phyloP scores from a whole-genome alignment of 306 rosid genomes.

The Vigna radiata region DNA sequence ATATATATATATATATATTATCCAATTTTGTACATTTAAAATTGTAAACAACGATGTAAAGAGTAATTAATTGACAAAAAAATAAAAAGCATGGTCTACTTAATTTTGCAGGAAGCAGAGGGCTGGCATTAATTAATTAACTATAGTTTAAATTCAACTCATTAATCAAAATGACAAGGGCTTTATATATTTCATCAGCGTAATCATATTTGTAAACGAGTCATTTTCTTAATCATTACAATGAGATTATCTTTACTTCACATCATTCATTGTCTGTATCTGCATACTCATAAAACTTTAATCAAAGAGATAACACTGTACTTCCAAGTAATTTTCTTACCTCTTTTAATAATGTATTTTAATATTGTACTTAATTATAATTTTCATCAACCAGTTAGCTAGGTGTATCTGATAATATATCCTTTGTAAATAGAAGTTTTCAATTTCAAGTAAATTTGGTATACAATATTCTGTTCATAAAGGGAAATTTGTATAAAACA shows the following conservation, averaged over 20 bases:
- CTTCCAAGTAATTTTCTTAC: neutral
- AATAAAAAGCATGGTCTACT: neutral
- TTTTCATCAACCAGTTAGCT: neutral
- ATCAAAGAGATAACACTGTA: slow-evolving; percentile 17
- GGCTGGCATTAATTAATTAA: slow-evolving; percentile 35
- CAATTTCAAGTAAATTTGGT: neutral
- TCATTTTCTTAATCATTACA: slow-evolving; percentile 55
- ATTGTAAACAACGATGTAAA: too few species aligned
- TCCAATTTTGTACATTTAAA: neutral
- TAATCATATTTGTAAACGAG: slow-evolving; percentile 46
- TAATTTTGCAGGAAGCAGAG: neutral
- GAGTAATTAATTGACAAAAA: neutral
- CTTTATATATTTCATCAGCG: slow-evolving; percentile 45
- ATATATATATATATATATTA: too few species aligned
- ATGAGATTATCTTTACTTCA: slow-evolving; percentile 39
- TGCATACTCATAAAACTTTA: slow-evolving; percentile 19
- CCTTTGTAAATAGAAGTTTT: neutral
- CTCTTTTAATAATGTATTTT: neutral
- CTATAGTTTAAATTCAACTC: slow-evolving; percentile 21
- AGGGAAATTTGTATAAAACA: neutral
- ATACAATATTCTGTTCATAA: neutral
- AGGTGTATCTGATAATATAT: neutral
- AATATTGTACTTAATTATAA: neutral
- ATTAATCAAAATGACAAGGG: slow-evolving; percentile 23
- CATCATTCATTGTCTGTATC: slow-evolving; percentile 18